Evolutionary conservation across 73 alveolate species (phyloP).

Genomic region (Paramecium tetraurelia): DNA sequence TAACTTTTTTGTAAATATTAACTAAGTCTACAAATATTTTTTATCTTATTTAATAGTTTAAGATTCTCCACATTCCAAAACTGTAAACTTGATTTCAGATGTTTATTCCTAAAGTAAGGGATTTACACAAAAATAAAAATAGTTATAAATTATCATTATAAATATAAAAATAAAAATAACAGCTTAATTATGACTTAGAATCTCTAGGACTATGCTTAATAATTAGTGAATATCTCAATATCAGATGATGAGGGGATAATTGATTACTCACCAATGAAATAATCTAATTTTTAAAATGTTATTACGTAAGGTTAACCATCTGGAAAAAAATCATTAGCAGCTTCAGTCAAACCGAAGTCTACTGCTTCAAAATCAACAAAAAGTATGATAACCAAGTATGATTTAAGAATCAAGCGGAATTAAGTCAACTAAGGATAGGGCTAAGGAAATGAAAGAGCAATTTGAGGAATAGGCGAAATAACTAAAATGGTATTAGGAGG

Average conservation of each 20-base stretch:
- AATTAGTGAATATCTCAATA: neutral
- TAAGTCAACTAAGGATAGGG: neutral
- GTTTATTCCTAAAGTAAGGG: neutral
- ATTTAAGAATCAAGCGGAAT: neutral
- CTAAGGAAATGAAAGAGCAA: neutral
- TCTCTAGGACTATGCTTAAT: neutral
- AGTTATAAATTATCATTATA: neutral
- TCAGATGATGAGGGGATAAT: neutral
- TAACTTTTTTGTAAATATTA: too few relatives aligned
- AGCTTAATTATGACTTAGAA: neutral
- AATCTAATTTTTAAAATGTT: neutral
- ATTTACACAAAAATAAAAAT: neutral
- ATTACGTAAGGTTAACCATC: neutral
- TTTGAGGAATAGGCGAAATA: neutral
- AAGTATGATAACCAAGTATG: neutral
- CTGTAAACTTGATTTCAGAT: too few relatives aligned
- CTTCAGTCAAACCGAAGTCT: neutral
- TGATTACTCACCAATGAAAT: neutral
- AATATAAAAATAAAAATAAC: neutral
- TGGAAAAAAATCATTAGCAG: neutral
- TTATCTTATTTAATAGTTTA: too few relatives aligned
- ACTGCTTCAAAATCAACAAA: neutral
- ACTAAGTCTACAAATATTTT: too few relatives aligned
- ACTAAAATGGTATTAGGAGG: neutral
- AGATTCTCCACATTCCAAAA: too few relatives aligned